Evolutionary conservation across 306 rosid genomes (phyloP).

Genomic region (Pyrus communis): DNA sequence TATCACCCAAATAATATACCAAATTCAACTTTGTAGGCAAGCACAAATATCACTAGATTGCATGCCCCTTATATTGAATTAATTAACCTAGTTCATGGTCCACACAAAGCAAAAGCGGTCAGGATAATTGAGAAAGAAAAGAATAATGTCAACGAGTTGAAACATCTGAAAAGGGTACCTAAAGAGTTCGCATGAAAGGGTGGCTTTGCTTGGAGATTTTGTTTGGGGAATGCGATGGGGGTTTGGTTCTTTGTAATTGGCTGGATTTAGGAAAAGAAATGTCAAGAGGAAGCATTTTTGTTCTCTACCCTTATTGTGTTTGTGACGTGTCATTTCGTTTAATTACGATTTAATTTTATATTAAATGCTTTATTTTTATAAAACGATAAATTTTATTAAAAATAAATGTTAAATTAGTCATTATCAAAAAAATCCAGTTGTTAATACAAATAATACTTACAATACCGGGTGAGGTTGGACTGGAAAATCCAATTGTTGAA

Average conservation of each 20-base stretch:
- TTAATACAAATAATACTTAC: no score
- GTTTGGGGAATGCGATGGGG: background rate
- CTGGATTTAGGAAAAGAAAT: no score
- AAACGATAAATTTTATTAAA: no score
- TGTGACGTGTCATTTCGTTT: no score
- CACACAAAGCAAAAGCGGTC: slow-evolving; percentile 22
- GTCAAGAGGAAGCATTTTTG: no score
- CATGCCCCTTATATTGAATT: slow-evolving; percentile 13
- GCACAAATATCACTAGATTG: slow-evolving; percentile 28
- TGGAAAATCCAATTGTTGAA: no score
- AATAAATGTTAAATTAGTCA: no score
- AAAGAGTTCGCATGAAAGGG: slow-evolving; percentile 20
- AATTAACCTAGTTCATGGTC: slow-evolving; percentile 8
- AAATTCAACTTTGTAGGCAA: slow-evolving; percentile 45
- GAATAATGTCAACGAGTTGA: slow-evolving; percentile 27
- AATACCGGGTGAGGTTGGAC: no score
- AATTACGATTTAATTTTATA: no score
- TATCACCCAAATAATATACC: slow-evolving; percentile 47
- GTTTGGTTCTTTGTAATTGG: background rate
- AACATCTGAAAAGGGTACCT: slow-evolving; percentile 17
- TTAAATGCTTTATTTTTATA: no score
- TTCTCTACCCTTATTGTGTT: no score
- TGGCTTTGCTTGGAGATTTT: slow-evolving; percentile 23
- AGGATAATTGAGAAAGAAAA: slow-evolving; percentile 25
- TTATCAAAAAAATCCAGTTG: no score